Conservation (phyloP, 805 yeast species). For the Yarrowia sp. region DNA sequence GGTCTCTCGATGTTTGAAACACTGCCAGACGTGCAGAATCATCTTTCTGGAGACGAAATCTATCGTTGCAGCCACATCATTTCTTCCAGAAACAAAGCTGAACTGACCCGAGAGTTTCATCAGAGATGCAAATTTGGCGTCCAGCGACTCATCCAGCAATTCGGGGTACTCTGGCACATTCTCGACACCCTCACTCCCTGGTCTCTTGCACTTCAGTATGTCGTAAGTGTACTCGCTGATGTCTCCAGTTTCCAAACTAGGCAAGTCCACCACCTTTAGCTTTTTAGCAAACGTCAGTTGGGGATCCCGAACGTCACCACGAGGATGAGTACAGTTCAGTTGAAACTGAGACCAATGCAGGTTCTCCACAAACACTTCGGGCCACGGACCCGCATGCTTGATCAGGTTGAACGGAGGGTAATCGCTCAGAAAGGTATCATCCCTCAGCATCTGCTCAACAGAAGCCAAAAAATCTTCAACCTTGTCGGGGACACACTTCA, state of each 20-base stretch:
- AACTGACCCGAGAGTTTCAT: neutral
- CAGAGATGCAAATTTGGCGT: neutral
- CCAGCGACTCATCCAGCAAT: neutral
- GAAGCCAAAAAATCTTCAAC: neutral
- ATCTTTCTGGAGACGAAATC: conserved; percentile 1
- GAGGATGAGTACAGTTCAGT: neutral
- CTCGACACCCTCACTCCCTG: neutral
- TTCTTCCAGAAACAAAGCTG: neutral
- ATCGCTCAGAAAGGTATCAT: neutral
- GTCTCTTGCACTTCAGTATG: neutral
- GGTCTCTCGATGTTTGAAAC: conserved; percentile 5
- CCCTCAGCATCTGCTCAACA: neutral
- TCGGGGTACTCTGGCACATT: neutral
- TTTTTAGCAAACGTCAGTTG: neutral
- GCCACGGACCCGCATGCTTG: neutral
- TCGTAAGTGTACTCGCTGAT: neutral
- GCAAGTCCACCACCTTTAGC: neutral
- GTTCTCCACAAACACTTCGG: neutral
- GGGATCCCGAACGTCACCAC: neutral
- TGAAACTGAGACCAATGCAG: neutral
- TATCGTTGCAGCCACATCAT: neutral
- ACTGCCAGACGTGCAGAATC: conserved; percentile 13
- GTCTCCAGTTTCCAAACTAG: neutral
- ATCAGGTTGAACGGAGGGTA: conserved; percentile 1
- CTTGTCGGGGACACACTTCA: neutral